Evolutionary conservation across 495 filamentous ascomycete genomes (phyloP).

Genomic region (Bryoglossum gracile): DNA sequence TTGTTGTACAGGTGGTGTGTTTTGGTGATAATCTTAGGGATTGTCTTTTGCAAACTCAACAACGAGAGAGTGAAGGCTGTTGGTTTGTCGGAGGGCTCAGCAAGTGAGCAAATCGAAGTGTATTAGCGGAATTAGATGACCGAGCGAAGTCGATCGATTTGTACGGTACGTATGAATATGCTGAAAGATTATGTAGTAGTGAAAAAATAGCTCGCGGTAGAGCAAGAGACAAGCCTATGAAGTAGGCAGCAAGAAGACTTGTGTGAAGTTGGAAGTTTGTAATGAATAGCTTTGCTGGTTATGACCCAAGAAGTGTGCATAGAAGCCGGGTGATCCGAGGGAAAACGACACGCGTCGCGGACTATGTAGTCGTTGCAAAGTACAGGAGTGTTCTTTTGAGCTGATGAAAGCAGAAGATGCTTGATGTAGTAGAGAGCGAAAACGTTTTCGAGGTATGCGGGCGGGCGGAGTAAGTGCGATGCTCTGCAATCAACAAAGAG

Average conservation of each 20-base stretch:
- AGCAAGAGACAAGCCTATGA: slow-evolving; percentile 21
- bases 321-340: slow-evolving; percentile 15
- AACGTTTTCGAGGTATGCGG: neutral
- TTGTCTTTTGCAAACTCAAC: slow-evolving; percentile 13
- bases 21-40: slow-evolving; percentile 1
- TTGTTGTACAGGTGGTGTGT: slow-evolving; percentile 19
- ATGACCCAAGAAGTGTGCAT: slow-evolving; percentile 19
- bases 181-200: slow-evolving; percentile 22
- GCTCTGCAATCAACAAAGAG: slow-evolving; percentile 28
- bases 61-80: slow-evolving; percentile 20
- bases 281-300: slow-evolving; percentile 18
- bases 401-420: slow-evolving; percentile 14
- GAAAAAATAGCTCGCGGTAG: slow-evolving; percentile 18
- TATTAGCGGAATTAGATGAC: slow-evolving; percentile 26
- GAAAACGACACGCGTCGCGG: slow-evolving; percentile 19
- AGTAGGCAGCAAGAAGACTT: slow-evolving; percentile 19
- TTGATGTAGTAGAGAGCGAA: slow-evolving; percentile 1
- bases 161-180: slow-evolving; percentile 21
- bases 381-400: slow-evolving; percentile 18
- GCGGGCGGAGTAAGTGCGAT: slow-evolving; percentile 10
- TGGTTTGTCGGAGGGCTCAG: slow-evolving; percentile 8
- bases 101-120: slow-evolving; percentile 14
- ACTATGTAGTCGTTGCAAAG: slow-evolving; percentile 24
- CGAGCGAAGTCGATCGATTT: slow-evolving; percentile 16
- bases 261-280: slow-evolving; percentile 6